Base-by-base conservation (phyloP, 2,329 filamentous ascomycete genomes). In the Alternaria longipes region DNA sequence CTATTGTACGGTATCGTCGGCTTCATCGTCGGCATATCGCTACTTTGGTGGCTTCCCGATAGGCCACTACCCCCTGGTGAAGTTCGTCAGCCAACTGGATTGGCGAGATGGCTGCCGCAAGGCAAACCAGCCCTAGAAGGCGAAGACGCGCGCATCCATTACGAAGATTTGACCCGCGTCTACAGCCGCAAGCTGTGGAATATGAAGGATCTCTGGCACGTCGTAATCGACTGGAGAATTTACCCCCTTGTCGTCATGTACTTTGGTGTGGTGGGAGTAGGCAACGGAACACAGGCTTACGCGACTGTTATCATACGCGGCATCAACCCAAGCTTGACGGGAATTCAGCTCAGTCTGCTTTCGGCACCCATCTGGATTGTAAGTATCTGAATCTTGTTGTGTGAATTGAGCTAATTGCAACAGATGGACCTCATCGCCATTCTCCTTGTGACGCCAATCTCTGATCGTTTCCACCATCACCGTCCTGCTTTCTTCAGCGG, bases 331-430 rank as follows among this genome's bases (percentile, higher is more conserved):
- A 81, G 81, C 0, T 88, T 96, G 60, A 92, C 87, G 3, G 88
- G 88, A 26, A 86, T 97, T 30, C 84, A 92, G 66, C 85, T 97
- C 64, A 94, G 91, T 80, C 81, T 97, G 71, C 84, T 97, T 28
- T 94, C 93, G 73, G 93, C 93, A 2, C 93, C 93, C 0, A 97
- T 97, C 73, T 97, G 93, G 93, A 90, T 97, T 68, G 90, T 92
- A 81, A 82, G 89, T 85, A 11, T 6, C 12, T 8, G 24, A 6
- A 9, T 3, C 12, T 9, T 7, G 14, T 26, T 12, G 54, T n/a
- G 12, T 52, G 3, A 8, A n/a, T 3, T n/a, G 20, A 30, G 52
- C 65, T 72, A 52, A 70, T 20, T 2, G 26, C 49, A 11, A 24
- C 56, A 91, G 89, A 93, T 93, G 90, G 93, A 97, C 74, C 85